A percentile compares a stretch with the other conserved stretches of the same genome.
Evolutionary conservation across 148 eudicot genomes (phyloP).

Genomic region (Amaranthus hypochondriacus): DNA sequence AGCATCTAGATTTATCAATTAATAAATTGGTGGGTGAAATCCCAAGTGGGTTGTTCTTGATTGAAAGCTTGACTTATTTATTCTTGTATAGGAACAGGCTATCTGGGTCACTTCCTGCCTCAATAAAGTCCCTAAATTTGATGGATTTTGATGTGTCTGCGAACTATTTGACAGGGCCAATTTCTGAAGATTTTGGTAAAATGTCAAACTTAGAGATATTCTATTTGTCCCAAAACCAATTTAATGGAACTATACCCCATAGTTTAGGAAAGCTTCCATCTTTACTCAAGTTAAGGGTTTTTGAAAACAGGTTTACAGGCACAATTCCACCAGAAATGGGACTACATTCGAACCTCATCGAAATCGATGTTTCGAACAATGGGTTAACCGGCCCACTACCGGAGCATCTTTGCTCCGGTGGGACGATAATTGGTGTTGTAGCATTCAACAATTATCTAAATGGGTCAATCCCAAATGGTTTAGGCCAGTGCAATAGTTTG

Average conservation of each 20-base stretch:
- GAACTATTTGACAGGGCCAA: slow-evolving; percentile 43
- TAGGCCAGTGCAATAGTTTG: slow-evolving; percentile 40
- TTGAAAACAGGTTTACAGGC: slow-evolving; percentile 48
- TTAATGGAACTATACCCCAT: slow-evolving; percentile 43
- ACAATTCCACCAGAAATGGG: slow-evolving; percentile 59
- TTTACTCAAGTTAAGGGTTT: slow-evolving; percentile 29
- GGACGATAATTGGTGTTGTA: slow-evolving; percentile 43
- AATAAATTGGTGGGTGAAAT: slow-evolving; percentile 51
- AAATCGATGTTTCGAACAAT: slow-evolving; percentile 47
- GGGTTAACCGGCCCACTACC: slow-evolving; percentile 67
- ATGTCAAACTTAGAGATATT: slow-evolving; percentile 30
- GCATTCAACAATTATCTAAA: slow-evolving; percentile 48
- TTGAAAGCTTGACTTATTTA: slow-evolving; percentile 42
- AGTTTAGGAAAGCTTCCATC: slow-evolving; percentile 38
- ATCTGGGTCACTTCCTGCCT: slow-evolving; percentile 51
- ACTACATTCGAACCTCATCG: slow-evolving; percentile 46
- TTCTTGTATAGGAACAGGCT: slow-evolving; percentile 46
- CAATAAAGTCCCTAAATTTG: slow-evolving; percentile 34
- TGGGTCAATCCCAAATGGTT: slow-evolving; percentile 57
- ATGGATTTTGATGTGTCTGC: slow-evolving; percentile 34
- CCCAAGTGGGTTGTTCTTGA: slow-evolving; percentile 53
- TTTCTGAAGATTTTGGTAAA: slow-evolving; percentile 38
- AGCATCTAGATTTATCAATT: slow-evolving; percentile 40
- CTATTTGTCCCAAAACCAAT: slow-evolving; percentile 32
- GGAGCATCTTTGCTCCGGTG: slow-evolving; percentile 46